Evolutionary conservation across 2,329 filamentous ascomycete genomes (phyloP).

Genomic region (Colletotrichum nymphaeae): DNA sequence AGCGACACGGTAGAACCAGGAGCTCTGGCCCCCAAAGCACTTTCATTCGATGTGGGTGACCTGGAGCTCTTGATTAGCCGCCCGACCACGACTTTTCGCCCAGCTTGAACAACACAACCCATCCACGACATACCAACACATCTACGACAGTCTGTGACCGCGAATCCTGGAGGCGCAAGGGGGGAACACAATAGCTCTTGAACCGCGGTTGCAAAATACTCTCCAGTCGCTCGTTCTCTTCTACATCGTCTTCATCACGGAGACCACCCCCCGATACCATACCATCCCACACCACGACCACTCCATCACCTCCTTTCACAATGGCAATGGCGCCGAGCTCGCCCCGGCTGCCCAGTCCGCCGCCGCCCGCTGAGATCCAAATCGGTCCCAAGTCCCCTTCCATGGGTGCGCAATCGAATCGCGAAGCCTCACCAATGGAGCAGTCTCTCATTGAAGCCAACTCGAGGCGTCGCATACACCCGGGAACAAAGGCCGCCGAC

Average conservation of each 20-base stretch:
- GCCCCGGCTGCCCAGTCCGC: slow-evolving; percentile 92
- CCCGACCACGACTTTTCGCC: slow-evolving; percentile 31
- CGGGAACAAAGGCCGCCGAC: slow-evolving; percentile 89
- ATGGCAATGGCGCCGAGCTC: slow-evolving; percentile 79
- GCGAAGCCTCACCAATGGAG: slow-evolving; percentile 71
- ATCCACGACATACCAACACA: slow-evolving; percentile 3
- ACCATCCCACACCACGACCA: background rate
- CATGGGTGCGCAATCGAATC: slow-evolving; percentile 64
- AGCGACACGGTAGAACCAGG: background rate
- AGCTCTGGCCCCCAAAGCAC: slow-evolving; percentile 28
- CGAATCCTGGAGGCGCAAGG: background rate
- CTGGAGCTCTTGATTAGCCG: slow-evolving; percentile 30
- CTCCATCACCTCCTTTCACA: slow-evolving; percentile 31
- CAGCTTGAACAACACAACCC: background rate
- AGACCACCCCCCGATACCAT: background rate
- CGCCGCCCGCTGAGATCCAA: slow-evolving; percentile 94
- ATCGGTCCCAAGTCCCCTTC: slow-evolving; percentile 83
- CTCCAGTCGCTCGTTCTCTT: background rate
- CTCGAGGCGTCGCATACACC: slow-evolving; percentile 86
- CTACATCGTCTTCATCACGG: background rate
- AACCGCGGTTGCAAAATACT: background rate
- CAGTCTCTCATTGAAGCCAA: slow-evolving; percentile 76
- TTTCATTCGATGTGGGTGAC: slow-evolving; percentile 15
- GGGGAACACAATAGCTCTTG: background rate
- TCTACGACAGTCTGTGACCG: background rate